Evolutionary conservation across 2,329 filamentous ascomycete genomes (phyloP).

Genomic region (Didymella sp.): DNA sequence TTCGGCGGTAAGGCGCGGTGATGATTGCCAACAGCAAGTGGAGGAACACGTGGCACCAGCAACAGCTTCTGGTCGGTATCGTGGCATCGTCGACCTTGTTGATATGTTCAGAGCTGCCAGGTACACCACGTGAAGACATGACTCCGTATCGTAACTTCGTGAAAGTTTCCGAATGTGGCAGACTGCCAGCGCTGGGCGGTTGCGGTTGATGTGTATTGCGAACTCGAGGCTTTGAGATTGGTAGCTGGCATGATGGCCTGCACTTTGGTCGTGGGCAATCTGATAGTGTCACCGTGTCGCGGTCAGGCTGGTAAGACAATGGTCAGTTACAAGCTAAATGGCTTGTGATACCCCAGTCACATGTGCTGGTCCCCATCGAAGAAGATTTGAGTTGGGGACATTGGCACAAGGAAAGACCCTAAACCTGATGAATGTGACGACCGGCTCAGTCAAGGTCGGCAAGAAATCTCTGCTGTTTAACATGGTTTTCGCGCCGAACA

Average conservation of each 20-base stretch:
- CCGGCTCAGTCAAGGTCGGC: background rate
- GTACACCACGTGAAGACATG: slow-evolving; percentile 6
- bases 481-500: background rate
- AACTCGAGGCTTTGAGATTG: background rate
- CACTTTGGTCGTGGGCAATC: background rate
- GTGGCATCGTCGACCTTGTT: background rate
- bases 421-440: background rate
- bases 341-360: slow-evolving; percentile 9
- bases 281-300: slow-evolving; percentile 10
- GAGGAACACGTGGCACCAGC: slow-evolving; percentile 2
- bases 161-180: slow-evolving; percentile 4
- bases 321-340: slow-evolving; percentile 12
- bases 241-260: slow-evolving; percentile 11
- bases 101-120: background rate
- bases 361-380: background rate
- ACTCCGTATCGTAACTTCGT: background rate
- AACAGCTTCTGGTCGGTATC: slow-evolving; percentile 1
- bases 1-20: slow-evolving; percentile 38
- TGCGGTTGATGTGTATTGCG: slow-evolving; percentile 6
- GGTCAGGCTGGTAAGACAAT: slow-evolving; percentile 15
- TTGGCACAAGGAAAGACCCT: background rate
- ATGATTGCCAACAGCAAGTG: slow-evolving; percentile 19
- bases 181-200: background rate
- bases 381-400: background rate
- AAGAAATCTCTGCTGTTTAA: background rate